A percentile compares a stretch with the other conserved stretches of the same genome.
phyloP scores from a whole-genome alignment of 1,284 basidiomycete genomes.

The Heterobasidion parviporum region DNA sequence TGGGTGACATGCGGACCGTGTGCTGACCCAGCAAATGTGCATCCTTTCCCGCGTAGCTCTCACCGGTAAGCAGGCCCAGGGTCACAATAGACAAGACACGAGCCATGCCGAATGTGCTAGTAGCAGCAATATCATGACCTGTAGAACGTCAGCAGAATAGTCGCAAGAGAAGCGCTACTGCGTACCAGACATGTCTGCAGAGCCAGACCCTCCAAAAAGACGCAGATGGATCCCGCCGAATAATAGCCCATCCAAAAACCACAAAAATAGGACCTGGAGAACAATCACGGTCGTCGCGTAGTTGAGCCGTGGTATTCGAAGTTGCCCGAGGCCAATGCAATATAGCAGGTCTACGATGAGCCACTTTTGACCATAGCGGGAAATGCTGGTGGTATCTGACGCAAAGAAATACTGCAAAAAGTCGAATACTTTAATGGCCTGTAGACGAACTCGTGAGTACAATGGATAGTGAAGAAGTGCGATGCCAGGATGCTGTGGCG shows the following conservation, averaged over 20 bases:
- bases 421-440: constrained; percentile 65
- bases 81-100: constrained; percentile 38
- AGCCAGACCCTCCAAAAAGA: constrained; percentile 10
- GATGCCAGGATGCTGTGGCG: neutral
- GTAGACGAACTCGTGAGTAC: neutral
- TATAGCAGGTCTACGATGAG: constrained; percentile 57
- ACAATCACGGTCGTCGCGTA: constrained; percentile 56
- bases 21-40: constrained; percentile 80
- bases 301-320: constrained; percentile 73
- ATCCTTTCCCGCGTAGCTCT: constrained; percentile 27
- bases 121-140: constrained; percentile 1
- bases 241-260: constrained; percentile 57
- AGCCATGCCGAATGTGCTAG: constrained; percentile 11
- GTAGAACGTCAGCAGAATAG: neutral
- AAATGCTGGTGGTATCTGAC: constrained; percentile 28
- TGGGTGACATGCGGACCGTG: constrained; percentile 85
- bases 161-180: neutral
- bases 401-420: constrained; percentile 43
- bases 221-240: constrained; percentile 52
- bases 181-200: constrained; percentile 7
- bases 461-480: neutral
- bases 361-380: constrained; percentile 56
- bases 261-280: constrained; percentile 50
- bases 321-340: constrained; percentile 48
- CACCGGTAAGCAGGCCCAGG: constrained; percentile 38